A percentile compares a stretch with the other conserved stretches of the same genome.
These are phyloP conservation scores for Clathrus columnatus DNA, from an alignment of 768 basidiomycete species.

Conservation along the genomic window DNA sequence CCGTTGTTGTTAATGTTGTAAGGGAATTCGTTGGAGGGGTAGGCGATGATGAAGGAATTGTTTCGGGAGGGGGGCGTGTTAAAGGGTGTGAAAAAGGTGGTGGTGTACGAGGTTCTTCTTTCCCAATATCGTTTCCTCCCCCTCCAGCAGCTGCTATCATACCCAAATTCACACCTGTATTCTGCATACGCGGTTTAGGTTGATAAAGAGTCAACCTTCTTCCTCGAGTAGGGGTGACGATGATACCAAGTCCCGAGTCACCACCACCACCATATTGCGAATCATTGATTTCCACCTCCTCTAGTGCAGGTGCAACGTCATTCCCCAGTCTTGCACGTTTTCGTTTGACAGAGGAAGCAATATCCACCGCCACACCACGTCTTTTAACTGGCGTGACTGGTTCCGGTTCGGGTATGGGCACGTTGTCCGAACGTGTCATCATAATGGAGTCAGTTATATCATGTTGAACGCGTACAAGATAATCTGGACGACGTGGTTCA, in stretches of 20 bases:
- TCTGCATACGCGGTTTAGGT: neutral
- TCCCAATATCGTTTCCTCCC: neutral
- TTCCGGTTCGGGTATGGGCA: neutral
- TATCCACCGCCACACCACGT: slow-evolving; percentile 3
- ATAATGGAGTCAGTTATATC: slow-evolving; percentile 30
- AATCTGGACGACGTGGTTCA: slow-evolving; percentile 63
- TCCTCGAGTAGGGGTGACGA: slow-evolving; percentile 64
- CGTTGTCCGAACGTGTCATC: neutral
- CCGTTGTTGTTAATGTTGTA: neutral
- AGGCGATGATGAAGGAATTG: neutral
- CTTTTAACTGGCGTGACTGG: neutral
- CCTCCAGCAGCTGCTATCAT: neutral
- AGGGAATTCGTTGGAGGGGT: neutral
- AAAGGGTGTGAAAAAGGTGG: neutral
- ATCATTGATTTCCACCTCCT: slow-evolving; percentile 14
- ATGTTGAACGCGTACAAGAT: slow-evolving; percentile 53
- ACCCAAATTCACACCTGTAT: neutral
- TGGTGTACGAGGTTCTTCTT: slow-evolving; percentile 1
- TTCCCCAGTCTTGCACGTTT: slow-evolving; percentile 23
- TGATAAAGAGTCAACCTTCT: slow-evolving; percentile 68
- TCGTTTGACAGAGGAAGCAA: slow-evolving; percentile 25
- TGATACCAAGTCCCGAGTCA: slow-evolving; percentile 42
- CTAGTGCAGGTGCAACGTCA: slow-evolving; percentile 11
- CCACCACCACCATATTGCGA: slow-evolving; percentile 14
- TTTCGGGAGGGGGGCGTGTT: neutral